Base-by-base conservation (phyloP, 2,329 filamentous ascomycete genomes). In the Triangularia verruculosa region DNA sequence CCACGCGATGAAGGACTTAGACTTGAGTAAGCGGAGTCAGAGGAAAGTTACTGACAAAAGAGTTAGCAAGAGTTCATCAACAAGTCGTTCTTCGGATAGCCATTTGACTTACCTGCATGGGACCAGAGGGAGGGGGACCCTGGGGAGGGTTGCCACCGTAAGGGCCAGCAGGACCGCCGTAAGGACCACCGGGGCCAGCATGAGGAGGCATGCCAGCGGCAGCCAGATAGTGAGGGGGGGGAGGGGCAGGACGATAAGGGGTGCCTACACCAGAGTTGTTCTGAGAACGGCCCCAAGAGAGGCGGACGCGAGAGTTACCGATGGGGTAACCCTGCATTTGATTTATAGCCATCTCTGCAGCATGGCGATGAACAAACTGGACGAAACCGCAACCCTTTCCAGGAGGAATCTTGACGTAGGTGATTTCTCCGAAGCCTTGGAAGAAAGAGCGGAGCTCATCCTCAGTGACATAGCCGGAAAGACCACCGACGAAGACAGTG, bases 311-410 rank as follows among this genome's bases (percentile, higher is more conserved):
- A 55, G 94, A 98, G 84, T 99, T 99, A 62, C 95, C 95, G 73
- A 99, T 99, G 24, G 95, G 95, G 77, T 99, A 99, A 66, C 95
- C 95, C 80, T 99, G 95, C 95, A 99, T 99, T 81, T 99, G 95
- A 82, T 99, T 99, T 86, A 99, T 99, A 71, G 95, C 95, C 95
- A 99, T 99, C 82, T 99, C 95, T 13, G 95, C 95, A 60, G 95
- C 95, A 74, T 99, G 95, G 70, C 95, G 93, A 82, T 99, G 95
- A 63, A 99, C 95, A 72, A 99, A 99, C 79, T 99, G 95, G 64
- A 99, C 95, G 75, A 99, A 99, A 64, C 95, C 95, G 74, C 95
- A 99, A 71, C 95, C 95, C 86, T 99, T 99, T 81, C 95, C 95
- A 69, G 95, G 94, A 61, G 95, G 95, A 64, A 99, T 99, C 88